Evolutionary conservation across 495 filamentous ascomycete genomes (phyloP).

Genomic region (Aspergillus nanangensis): DNA sequence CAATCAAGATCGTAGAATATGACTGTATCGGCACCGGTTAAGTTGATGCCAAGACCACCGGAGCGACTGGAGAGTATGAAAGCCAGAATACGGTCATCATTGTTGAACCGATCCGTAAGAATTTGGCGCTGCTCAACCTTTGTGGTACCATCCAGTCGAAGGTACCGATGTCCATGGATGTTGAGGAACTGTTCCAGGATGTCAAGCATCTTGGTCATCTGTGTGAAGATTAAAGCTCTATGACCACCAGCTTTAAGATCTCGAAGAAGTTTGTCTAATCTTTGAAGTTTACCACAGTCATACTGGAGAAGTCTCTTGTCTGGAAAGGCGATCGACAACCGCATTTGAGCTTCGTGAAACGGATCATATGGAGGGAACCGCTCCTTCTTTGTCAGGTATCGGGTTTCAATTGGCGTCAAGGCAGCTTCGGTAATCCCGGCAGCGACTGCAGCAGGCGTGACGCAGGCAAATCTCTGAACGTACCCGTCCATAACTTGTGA

Average conservation of each 20-base stretch:
- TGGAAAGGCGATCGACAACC: constrained; percentile 91
- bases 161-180: constrained; percentile 95
- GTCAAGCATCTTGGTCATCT: constrained; percentile 98
- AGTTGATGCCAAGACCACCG: constrained; percentile 91
- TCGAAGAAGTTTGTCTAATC: constrained; percentile 80
- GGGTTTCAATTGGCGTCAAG: constrained; percentile 60
- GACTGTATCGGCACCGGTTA: constrained; percentile 95
- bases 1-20: constrained; percentile 99
- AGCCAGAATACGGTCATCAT: constrained; percentile 82
- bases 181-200: constrained; percentile 97
- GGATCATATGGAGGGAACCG: constrained; percentile 65
- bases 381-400: constrained; percentile 44
- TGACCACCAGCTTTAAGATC: constrained; percentile 86
- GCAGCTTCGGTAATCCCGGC: constrained; percentile 66
- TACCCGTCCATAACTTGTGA: constrained; percentile 63
- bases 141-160: constrained; percentile 90
- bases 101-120: constrained; percentile 95
- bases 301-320: constrained; percentile 94
- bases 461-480: constrained; percentile 84
- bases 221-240: constrained; percentile 94
- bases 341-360: constrained; percentile 91
- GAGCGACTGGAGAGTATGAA: constrained; percentile 96
- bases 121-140: constrained; percentile 95
- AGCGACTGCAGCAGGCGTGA: constrained; percentile 83
- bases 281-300: constrained; percentile 95